Base-by-base conservation (phyloP, 495 filamentous ascomycete species). In the Aspergillus coremiiformis region DNA sequence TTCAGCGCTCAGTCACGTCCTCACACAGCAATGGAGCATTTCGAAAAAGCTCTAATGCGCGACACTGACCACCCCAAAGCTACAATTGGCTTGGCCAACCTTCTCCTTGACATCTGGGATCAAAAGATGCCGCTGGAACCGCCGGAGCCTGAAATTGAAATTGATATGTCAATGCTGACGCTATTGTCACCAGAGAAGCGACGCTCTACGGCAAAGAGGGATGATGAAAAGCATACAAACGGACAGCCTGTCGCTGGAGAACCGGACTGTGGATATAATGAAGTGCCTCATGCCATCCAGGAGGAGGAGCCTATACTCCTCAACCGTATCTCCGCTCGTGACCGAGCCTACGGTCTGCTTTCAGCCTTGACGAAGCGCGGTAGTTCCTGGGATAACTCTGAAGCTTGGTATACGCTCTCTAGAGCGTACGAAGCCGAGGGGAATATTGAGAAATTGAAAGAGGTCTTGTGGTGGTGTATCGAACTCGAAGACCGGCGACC, bases 351-450 rank as follows among this genome's bases (percentile, higher is more conserved):
- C 61, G 84, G 81, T 11, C 76, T 97, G 39, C 78, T 98, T 0
- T 84, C 83, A 7, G 77, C 78, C 2, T 75, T 97, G 49, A 96
- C 89, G 2, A 91, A 87, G 69, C 78, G 87, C 3, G 90, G 90
- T n/a, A 75, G 70, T 23, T 91, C 90, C 5, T 97, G 94, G 94
- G 89, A 96, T 65, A 80, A 84, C 60, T 82, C 84, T n/a, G 93
- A 96, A 63, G 93, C 91, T 17, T 98, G 93, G 93, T 90, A 85
- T 60, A 82, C 84, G 9, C 78, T 98, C 14, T 89, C 93, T 1
- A 73, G 87, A 54, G 89, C 84, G 41, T 87, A 95, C 57, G 92
- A 96, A 68, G 81, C 84, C 49, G 84, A 85, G 46, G 86, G 85
- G 6, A 86, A 96, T 72, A 64, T 80, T 6, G 86, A 90, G 39